phyloP scores from a whole-genome alignment of 1,284 basidiomycete genomes.

The Marasmius tenuissimus region DNA sequence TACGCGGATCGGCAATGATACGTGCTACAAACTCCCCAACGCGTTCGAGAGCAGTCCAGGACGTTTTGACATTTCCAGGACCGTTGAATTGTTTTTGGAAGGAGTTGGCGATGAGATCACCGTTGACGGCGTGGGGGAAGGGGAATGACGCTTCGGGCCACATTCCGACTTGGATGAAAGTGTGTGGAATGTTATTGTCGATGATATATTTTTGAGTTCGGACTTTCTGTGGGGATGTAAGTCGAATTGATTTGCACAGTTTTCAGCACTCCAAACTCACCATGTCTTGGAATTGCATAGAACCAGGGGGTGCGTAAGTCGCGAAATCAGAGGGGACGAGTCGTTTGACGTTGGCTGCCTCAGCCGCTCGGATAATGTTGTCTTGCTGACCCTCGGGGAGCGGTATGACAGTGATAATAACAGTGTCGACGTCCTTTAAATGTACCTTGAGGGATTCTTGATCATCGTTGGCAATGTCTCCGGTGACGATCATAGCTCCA shows the following conservation, averaged over 20 bases:
- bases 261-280: neutral
- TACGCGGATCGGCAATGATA: constrained; percentile 15
- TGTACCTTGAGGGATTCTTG: neutral
- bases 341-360: constrained; percentile 6
- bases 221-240: constrained; percentile 9
- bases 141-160: constrained; percentile 1
- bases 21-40: constrained; percentile 12
- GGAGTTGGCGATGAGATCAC: neutral
- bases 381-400: neutral
- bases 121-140: neutral
- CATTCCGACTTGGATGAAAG: constrained; percentile 14
- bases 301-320: neutral
- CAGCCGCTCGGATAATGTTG: constrained; percentile 2
- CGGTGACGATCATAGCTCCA: neutral
- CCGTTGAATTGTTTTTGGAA: neutral
- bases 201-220: constrained; percentile 7
- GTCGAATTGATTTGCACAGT: neutral
- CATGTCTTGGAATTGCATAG: neutral
- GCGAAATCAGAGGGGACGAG: constrained; percentile 12
- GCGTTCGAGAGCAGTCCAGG: constrained; percentile 6
- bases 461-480: neutral
- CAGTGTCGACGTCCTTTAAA: neutral
- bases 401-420: neutral
- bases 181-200: constrained; percentile 5
- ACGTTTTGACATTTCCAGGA: constrained; percentile 6